These are phyloP conservation scores for Plasmodium coatneyi DNA, from an alignment of 169 alveolate genomes.

Conservation along the genomic window DNA sequence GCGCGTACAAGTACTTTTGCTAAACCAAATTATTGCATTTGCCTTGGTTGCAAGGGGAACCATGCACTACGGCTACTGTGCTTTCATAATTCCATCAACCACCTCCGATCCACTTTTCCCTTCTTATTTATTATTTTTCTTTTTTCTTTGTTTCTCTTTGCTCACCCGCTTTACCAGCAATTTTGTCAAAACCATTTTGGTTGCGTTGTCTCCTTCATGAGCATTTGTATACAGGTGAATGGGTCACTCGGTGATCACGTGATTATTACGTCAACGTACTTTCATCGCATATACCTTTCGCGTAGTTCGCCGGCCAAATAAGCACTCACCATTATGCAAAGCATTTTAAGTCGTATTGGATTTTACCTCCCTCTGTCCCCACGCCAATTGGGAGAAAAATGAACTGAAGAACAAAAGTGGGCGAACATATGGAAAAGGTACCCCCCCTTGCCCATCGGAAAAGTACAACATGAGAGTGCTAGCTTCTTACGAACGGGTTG, in stretches of 20 bases:
- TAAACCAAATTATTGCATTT: background rate
- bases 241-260: background rate
- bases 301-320: background rate
- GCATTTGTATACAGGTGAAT: background rate
- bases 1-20: background rate
- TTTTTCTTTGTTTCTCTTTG: background rate
- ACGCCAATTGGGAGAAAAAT: background rate
- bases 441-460: background rate
- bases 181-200: no score
- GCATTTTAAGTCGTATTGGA: background rate
- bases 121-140: no score
- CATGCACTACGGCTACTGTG: background rate
- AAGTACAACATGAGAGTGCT: background rate
- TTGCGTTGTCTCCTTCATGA: background rate
- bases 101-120: background rate
- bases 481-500: background rate
- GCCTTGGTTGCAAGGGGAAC: background rate
- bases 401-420: background rate
- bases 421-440: background rate
- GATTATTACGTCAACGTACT: background rate
- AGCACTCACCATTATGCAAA: background rate
- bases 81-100: background rate
- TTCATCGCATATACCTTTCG: background rate
- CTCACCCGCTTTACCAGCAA: background rate
- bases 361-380: background rate